Percentiles rank a stretch among this genome's conserved stretches.
phyloP scores from a whole-genome alignment of 2,329 filamentous ascomycete genomes.

The Orbilia ellipsospora region DNA sequence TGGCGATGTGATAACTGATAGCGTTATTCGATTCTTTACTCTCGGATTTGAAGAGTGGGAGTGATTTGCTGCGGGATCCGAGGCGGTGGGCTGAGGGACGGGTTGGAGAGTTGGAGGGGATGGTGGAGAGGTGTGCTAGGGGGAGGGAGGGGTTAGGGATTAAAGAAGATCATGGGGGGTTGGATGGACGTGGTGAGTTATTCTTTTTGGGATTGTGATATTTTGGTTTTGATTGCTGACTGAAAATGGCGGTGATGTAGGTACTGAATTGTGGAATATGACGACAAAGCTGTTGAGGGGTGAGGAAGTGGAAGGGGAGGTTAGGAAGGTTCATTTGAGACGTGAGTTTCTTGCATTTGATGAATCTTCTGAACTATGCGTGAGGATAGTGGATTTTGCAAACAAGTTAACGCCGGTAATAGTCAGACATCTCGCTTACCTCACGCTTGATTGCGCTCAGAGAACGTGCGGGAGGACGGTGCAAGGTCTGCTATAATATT shows the following conservation, averaged over 20 bases:
- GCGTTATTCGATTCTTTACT: constrained; percentile 9
- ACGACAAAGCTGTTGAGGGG: constrained; percentile 55
- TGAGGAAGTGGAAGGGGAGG: constrained; percentile 31
- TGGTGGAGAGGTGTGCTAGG: constrained; percentile 40
- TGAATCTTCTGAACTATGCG: not conserved
- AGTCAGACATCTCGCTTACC: constrained; percentile 52
- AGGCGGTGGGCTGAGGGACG: constrained; percentile 22
- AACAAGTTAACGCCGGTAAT: constrained; percentile 10
- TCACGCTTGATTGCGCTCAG: constrained; percentile 52
- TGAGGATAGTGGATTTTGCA: no score
- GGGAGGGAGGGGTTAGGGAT: constrained; percentile 27
- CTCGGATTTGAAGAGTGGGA: constrained; percentile 16
- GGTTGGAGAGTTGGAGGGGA: constrained; percentile 16
- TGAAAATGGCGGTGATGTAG: constrained; percentile 13
- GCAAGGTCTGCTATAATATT: constrained; percentile 36
- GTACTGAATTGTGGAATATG: constrained; percentile 49
- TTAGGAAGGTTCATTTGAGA: constrained; percentile 26
- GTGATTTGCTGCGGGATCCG: constrained; percentile 19
- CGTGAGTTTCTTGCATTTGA: constrained; percentile 14
- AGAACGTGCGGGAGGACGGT: constrained; percentile 46
- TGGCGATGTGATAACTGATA: constrained; percentile 1
- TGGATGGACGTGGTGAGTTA: constrained; percentile 39
- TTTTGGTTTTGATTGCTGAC: constrained; percentile 7
- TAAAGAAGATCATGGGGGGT: constrained; percentile 42
- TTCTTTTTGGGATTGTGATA: not conserved